Evolutionary conservation across 2,329 filamentous ascomycete genomes (phyloP).

Genomic region (Capronia epimyces): DNA sequence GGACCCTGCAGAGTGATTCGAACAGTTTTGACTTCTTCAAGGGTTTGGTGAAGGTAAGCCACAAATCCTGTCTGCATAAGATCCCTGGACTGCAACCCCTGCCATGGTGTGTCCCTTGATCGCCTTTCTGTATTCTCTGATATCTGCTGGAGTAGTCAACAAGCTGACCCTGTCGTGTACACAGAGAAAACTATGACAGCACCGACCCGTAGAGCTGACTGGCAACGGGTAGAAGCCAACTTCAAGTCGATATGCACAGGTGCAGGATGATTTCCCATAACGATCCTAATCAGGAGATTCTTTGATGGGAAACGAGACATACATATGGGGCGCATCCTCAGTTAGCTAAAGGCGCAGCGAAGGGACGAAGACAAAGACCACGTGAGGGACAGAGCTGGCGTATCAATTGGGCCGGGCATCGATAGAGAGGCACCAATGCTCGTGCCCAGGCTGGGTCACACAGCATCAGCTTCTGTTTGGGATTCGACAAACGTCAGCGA

Average conservation of each 20-base stretch:
- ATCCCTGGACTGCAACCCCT: background rate
- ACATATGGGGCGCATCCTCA: too few relatives aligned
- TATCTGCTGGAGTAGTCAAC: background rate
- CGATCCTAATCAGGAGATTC: too few relatives aligned
- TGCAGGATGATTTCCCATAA: too few relatives aligned
- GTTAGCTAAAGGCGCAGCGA: too few relatives aligned
- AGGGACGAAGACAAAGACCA: too few relatives aligned
- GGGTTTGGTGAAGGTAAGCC: constrained; percentile 61
- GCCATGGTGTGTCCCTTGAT: too few relatives aligned
- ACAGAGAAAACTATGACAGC: constrained; percentile 10
- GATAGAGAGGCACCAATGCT: background rate
- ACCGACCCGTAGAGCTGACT: background rate
- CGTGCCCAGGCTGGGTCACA: background rate
- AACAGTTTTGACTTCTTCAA: constrained; percentile 98
- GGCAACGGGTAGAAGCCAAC: background rate
- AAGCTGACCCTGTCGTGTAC: background rate
- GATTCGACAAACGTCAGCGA: constrained; percentile 8
- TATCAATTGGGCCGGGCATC: background rate
- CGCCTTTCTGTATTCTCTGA: too few relatives aligned
- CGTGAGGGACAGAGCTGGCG: background rate
- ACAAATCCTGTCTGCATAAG: background rate
- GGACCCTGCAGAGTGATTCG: constrained; percentile 87
- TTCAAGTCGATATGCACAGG: too few relatives aligned
- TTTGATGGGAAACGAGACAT: too few relatives aligned
- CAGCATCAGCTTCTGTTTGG: constrained; percentile 8